Percentiles rank a stretch among this genome's conserved stretches.
phyloP scores from a whole-genome alignment of 2,329 filamentous ascomycete species.

The Aspergillus uvarum region DNA sequence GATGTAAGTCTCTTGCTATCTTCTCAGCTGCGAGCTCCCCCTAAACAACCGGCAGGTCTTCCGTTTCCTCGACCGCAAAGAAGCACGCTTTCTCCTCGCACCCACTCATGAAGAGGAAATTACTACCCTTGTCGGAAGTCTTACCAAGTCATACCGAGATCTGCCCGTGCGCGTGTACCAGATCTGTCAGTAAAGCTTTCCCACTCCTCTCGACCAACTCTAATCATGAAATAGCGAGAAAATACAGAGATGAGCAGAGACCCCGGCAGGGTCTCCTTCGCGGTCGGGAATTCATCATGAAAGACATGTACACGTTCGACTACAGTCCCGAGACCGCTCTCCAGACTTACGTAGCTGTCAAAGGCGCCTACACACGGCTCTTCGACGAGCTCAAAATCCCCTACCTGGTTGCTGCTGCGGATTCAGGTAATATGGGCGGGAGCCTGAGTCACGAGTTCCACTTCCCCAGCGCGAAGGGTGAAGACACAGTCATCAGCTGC shows the following conservation, averaged over 20 bases:
- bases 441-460: slow-evolving; percentile 94
- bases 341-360: slow-evolving; percentile 75
- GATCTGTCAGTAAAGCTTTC: slow-evolving; percentile 60
- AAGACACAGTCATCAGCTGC: slow-evolving; percentile 82
- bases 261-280: slow-evolving; percentile 85
- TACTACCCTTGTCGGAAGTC: slow-evolving; percentile 71
- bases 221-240: slow-evolving; percentile 60
- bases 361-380: slow-evolving; percentile 69
- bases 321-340: slow-evolving; percentile 64
- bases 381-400: slow-evolving; percentile 82
- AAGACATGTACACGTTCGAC: slow-evolving; percentile 97
- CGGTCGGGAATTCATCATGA: slow-evolving; percentile 93
- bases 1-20: slow-evolving; percentile 58
- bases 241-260: slow-evolving; percentile 89
- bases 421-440: slow-evolving; percentile 95
- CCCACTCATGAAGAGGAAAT: slow-evolving; percentile 98
- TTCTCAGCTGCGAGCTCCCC: neutral
- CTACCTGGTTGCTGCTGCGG: slow-evolving; percentile 80
- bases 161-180: slow-evolving; percentile 88
- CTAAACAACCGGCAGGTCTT: slow-evolving; percentile 61
- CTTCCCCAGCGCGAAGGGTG: slow-evolving; percentile 73
- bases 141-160: slow-evolving; percentile 78
- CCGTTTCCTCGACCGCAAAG: slow-evolving; percentile 74
- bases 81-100: slow-evolving; percentile 71
- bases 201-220: neutral